A percentile compares a stretch with the other conserved stretches of the same genome.
phyloP scores from a whole-genome alignment of 148 eudicot genomes.

The Arbutus unedo region DNA sequence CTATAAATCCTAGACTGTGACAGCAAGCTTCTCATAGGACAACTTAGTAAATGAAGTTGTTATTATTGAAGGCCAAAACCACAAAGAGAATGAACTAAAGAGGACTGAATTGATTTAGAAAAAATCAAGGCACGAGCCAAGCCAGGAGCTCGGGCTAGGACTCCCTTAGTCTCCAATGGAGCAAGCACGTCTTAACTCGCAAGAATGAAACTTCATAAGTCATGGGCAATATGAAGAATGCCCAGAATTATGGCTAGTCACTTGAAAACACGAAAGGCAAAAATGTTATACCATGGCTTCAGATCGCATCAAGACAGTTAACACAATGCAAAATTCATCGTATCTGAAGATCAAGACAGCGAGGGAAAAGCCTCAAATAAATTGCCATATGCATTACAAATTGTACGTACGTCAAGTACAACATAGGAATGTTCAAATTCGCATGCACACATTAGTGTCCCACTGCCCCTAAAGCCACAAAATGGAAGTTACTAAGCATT shows the following conservation, averaged over 20 bases:
- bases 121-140: neutral
- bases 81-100: neutral
- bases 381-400: neutral
- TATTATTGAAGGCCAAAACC: neutral
- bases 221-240: neutral
- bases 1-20: neutral
- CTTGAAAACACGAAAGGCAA: neutral
- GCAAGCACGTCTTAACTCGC: neutral
- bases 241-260: neutral
- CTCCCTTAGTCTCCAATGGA: neutral
- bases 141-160: neutral
- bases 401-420: neutral
- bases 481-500: neutral
- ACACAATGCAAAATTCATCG: neutral
- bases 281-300: neutral
- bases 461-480: neutral
- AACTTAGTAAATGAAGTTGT: neutral
- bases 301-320: neutral
- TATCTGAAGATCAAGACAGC: neutral
- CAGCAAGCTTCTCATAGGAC: constrained; percentile 4
- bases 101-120: neutral
- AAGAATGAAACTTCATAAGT: neutral
- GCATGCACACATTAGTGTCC: neutral
- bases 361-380: neutral
- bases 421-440: neutral